Base-by-base conservation (phyloP, 176 grass and related monocot genomes). In the Rhynchospora breviuscula region DNA sequence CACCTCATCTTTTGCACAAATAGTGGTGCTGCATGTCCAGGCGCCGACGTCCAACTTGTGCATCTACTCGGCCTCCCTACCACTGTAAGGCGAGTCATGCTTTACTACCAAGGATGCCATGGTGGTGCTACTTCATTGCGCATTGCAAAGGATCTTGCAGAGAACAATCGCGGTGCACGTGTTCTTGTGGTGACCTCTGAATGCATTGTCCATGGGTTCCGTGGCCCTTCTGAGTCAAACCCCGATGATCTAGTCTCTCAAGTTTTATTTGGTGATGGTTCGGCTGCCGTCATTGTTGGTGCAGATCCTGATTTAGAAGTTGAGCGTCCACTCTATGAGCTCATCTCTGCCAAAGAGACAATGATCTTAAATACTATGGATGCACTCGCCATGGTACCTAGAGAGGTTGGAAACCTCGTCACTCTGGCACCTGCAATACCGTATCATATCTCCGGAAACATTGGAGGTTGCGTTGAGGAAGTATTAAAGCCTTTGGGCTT, bases 111-210 rank as follows among this genome's bases (percentile, higher is more conserved):
- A 79, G 77, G 77, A 53, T 79, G 77, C 35, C 58, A 80, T 6
- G 56, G 19, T 0, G 78, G 56, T 7, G 78, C 53, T n/a, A 80
- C 56, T 62, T 33, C 52, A 0, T 4, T 79, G 7, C 26, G 26
- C 17, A 58, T 61, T 21, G 77, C 77, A 18, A 79, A 79, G 54
- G 77, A 79, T 13, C 10, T 79, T 35, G 77, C 77, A 4, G 77
- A 79, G 14, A 92, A 89, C 82, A 87, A 89, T 65, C 43, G 73
- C 3, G 86, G 86, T 6, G 90, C 84, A 57, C 88, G 90, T n/a
- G 86, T 94, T 13, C 90, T 94, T 40, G 88, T 92, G 8, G 86
- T 87, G 0, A 88, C 64, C 14, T 85, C 88, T 0, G 92, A 94
- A 79, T 21, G 85, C 51, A 85, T 83, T 26, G 0, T 85, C 65